phyloP scores from a whole-genome alignment of 2,329 filamentous ascomycete genomes.

The Stachybotrys echinatus region DNA sequence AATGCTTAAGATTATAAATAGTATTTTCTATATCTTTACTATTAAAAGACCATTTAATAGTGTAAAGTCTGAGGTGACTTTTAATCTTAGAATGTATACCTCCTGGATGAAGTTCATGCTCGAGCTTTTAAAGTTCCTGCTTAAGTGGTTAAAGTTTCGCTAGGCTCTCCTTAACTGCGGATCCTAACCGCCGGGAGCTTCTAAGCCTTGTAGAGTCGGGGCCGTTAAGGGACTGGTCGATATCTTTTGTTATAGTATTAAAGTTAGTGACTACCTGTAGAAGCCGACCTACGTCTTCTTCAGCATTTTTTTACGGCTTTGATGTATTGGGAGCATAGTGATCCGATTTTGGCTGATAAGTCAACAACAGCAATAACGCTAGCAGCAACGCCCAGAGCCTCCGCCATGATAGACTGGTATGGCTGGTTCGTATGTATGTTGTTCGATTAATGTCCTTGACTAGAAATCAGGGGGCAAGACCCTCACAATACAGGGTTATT shows the following conservation, averaged over 20 bases:
- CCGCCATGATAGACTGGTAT: not conserved
- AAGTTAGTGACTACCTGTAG: not conserved
- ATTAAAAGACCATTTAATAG: not conserved
- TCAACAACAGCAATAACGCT: not conserved
- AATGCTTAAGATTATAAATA: not conserved
- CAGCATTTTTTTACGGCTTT: not conserved
- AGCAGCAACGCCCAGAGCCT: not conserved
- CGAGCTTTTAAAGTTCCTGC: not conserved
- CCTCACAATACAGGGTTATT: not conserved
- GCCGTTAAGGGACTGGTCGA: not conserved
- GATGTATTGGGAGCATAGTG: not conserved
- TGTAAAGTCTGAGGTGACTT: not conserved
- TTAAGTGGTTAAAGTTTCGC: not conserved
- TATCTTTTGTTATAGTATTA: not conserved
- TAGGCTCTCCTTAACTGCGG: not conserved
- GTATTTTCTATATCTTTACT: not conserved
- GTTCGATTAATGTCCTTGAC: not conserved
- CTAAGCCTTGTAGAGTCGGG: not conserved
- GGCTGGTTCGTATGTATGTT: not conserved
- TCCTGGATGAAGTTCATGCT: not conserved
- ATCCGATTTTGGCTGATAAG: not conserved
- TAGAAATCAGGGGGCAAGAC: not conserved
- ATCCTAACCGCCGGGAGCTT: not conserved
- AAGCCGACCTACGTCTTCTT: not conserved
- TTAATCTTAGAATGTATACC: not conserved